These are phyloP conservation scores for Scheffersomyces quercinus DNA, from an alignment of 1,139 yeast species.

Conservation along the genomic window DNA sequence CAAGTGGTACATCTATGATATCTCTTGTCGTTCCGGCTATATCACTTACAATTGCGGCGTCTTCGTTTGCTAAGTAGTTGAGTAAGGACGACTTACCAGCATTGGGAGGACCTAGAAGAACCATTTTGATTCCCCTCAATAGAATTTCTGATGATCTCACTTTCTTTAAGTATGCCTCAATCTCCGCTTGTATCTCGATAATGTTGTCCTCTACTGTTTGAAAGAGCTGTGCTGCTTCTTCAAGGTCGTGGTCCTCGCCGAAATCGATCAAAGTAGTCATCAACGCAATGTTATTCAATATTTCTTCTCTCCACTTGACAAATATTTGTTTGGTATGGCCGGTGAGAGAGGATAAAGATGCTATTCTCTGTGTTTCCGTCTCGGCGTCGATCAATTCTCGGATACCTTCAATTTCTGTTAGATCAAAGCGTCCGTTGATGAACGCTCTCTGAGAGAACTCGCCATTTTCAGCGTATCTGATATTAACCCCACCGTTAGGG, in stretches of 20 bases:
- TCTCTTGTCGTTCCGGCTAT: slow-evolving; percentile 96
- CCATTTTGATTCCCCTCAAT: slow-evolving; percentile 70
- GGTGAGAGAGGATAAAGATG: slow-evolving; percentile 71
- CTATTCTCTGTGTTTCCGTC: slow-evolving; percentile 81
- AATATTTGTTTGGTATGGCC: slow-evolving; percentile 65
- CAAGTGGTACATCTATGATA: slow-evolving; percentile 76
- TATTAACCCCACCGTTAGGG: slow-evolving; percentile 38
- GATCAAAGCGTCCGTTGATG: slow-evolving; percentile 61
- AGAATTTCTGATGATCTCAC: slow-evolving; percentile 65
- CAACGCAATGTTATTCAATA: slow-evolving; percentile 69
- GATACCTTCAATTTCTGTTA: slow-evolving; percentile 90
- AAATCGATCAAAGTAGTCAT: slow-evolving; percentile 90
- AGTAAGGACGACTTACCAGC: slow-evolving; percentile 92
- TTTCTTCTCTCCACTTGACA: slow-evolving; percentile 62
- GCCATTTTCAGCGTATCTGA: slow-evolving; percentile 88
- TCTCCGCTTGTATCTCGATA: slow-evolving; percentile 38
- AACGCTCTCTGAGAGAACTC: slow-evolving; percentile 89
- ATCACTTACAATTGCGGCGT: slow-evolving; percentile 88
- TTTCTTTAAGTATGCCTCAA: slow-evolving; percentile 49
- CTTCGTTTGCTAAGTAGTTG: slow-evolving; percentile 71
- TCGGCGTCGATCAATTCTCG: slow-evolving; percentile 91
- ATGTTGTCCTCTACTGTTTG: slow-evolving; percentile 50
- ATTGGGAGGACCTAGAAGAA: slow-evolving; percentile 88
- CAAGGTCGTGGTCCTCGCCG: slow-evolving; percentile 91
- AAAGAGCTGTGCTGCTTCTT: slow-evolving; percentile 55